Evolutionary conservation across 805 yeast species (phyloP).

Genomic region (Gaillardinia entomophila): DNA sequence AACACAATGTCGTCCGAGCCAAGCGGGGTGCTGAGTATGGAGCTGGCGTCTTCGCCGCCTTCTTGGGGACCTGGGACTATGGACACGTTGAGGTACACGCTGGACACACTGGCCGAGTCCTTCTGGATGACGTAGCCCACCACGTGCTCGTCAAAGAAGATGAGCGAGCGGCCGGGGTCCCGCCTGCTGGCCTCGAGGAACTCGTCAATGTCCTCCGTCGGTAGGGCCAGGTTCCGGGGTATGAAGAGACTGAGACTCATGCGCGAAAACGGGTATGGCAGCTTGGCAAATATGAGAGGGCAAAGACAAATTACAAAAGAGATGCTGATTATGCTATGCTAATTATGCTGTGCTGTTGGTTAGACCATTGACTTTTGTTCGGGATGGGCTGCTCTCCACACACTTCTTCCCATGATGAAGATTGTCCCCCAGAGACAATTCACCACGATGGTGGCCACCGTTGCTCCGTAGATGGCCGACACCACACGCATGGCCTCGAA

Average conservation of each 20-base stretch:
- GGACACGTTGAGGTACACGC: constrained; percentile 13
- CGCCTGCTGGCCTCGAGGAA: not conserved
- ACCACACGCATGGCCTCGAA: constrained; percentile 56
- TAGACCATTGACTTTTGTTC: too few relatives aligned
- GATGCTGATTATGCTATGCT: too few relatives aligned
- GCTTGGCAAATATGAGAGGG: too few relatives aligned
- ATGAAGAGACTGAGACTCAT: not conserved
- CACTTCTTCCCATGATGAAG: too few relatives aligned
- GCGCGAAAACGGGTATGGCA: too few relatives aligned
- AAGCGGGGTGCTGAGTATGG: constrained; percentile 5
- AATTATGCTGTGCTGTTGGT: too few relatives aligned
- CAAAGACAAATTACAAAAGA: too few relatives aligned
- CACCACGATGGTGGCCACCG: constrained; percentile 37
- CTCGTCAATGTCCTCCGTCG: too few relatives aligned
- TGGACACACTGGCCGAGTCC: constrained; percentile 2
- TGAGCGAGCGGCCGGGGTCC: constrained; percentile 4
- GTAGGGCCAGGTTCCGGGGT: too few relatives aligned
- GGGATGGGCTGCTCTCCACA: too few relatives aligned
- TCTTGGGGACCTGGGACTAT: constrained; percentile 9
- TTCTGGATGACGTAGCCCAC: constrained; percentile 21
- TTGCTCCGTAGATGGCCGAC: constrained; percentile 54
- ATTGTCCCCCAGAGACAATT: not conserved
- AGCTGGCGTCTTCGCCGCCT: constrained; percentile 1
- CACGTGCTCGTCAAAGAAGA: constrained; percentile 27
- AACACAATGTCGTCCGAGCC: constrained; percentile 6